phyloP scores from a whole-genome alignment of 306 rosid species.

The Hylodesmum podocarpum region DNA sequence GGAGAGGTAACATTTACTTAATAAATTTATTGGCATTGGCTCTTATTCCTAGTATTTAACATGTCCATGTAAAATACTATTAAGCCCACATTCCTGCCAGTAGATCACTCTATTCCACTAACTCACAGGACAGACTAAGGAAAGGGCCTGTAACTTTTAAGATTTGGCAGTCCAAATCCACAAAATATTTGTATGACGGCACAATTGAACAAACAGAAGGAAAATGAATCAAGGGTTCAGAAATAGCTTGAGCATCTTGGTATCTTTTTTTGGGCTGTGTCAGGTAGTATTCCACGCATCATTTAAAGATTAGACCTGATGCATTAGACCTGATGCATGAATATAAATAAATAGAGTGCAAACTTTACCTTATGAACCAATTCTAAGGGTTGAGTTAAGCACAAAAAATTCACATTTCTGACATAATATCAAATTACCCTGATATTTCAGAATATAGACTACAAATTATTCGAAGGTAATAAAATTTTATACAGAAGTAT shows the following conservation, averaged over 20 bases:
- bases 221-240: neutral
- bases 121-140: neutral
- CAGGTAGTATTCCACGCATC: no score
- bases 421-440: neutral
- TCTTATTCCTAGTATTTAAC: neutral
- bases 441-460: neutral
- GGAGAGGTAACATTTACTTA: constrained; percentile 33
- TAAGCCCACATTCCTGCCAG: neutral
- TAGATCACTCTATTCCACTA: neutral
- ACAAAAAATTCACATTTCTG: no score
- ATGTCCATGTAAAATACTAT: neutral
- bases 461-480: neutral
- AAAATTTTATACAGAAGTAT: neutral
- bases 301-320: no score
- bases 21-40: neutral
- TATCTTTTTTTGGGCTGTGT: neutral
- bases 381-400: no score
- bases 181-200: neutral
- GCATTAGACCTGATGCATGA: no score
- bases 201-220: neutral
- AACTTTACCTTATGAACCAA: no score
- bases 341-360: no score
- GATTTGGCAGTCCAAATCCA: neutral
- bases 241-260: neutral
- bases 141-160: neutral